phyloP scores from a whole-genome alignment of 164 flowering plant genomes.

The Vitis riparia region DNA sequence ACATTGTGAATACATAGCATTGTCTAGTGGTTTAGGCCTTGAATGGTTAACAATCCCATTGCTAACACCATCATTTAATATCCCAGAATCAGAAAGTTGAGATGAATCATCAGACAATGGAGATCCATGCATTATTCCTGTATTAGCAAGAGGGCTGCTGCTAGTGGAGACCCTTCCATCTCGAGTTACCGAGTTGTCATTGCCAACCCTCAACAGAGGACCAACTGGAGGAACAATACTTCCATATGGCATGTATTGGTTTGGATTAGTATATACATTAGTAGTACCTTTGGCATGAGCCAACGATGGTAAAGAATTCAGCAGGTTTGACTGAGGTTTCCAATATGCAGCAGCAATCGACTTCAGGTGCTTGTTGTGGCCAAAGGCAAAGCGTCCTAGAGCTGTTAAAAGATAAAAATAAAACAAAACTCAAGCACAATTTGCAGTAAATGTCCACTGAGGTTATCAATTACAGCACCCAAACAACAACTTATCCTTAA shows the following conservation, averaged over 20 bases:
- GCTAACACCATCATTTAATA: constrained; percentile 53
- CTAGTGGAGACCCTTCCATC: constrained; percentile 81
- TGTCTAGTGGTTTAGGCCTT: constrained; percentile 62
- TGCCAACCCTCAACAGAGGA: constrained; percentile 64
- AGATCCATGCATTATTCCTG: constrained; percentile 93
- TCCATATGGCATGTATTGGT: constrained; percentile 47
- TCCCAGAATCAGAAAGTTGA: constrained; percentile 82
- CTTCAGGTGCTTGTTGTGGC: constrained; percentile 85
- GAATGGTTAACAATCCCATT: constrained; percentile 62
- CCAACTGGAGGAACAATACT: constrained; percentile 68
- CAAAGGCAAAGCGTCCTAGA: constrained; percentile 89
- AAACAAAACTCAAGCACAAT: background rate
- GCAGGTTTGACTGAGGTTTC: constrained; percentile 70
- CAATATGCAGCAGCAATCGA: constrained; percentile 80
- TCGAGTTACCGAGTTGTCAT: constrained; percentile 54
- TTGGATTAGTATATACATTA: constrained; percentile 49
- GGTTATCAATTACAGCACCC: no score
- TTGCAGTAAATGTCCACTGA: background rate
- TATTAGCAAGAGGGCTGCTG: constrained; percentile 80
- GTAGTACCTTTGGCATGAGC: constrained; percentile 52
- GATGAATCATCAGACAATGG: constrained; percentile 97
- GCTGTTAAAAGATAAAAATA: constrained; percentile 48
- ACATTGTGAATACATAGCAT: constrained; percentile 73
- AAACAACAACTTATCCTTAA: background rate
- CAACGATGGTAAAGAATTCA: constrained; percentile 70